These are phyloP conservation scores for Alternaria angustiovoidea DNA, from an alignment of 2,329 filamentous ascomycete species.

Conservation along the genomic window DNA sequence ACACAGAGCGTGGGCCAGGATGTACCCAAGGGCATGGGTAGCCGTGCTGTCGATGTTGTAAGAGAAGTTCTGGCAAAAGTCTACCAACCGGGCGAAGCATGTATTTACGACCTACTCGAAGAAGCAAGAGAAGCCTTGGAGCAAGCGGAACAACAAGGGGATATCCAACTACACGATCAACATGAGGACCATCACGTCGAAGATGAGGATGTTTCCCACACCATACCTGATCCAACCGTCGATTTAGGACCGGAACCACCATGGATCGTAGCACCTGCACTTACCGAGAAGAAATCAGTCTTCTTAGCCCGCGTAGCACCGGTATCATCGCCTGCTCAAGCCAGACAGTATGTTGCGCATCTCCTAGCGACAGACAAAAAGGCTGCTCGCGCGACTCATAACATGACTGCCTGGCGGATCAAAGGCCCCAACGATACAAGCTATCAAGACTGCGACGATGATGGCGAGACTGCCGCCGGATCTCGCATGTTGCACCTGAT, in stretches of 20 bases:
- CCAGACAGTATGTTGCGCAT: conserved; percentile 74
- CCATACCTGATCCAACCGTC: conserved; percentile 15
- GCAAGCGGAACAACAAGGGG: conserved; percentile 55
- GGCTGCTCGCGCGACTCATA: conserved; percentile 87
- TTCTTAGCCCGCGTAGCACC: conserved; percentile 81
- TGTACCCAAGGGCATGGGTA: conserved; percentile 75
- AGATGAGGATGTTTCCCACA: conserved; percentile 5
- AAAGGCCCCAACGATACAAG: conserved; percentile 63
- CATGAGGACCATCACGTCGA: conserved; percentile 14
- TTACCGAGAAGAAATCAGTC: conserved; percentile 84
- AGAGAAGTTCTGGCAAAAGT: conserved; percentile 71
- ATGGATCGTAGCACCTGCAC: conserved; percentile 78
- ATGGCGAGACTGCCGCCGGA: conserved; percentile 93
- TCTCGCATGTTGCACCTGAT: conserved; percentile 85
- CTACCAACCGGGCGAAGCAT: conserved; percentile 78
- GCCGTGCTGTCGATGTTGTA: conserved; percentile 73
- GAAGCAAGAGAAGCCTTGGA: conserved; percentile 59
- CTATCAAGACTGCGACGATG: conserved; percentile 93
- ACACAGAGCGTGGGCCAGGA: conserved; percentile 78
- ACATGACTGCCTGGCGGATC: conserved; percentile 94
- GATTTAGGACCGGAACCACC: conserved; percentile 57
- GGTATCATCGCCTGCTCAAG: conserved; percentile 75
- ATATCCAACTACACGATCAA: conserved; percentile 37
- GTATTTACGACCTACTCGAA: conserved; percentile 90
- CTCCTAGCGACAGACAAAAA: conserved; percentile 84